A percentile compares a stretch with the other conserved stretches of the same genome.
Conservation (phyloP, 2,329 filamentous ascomycete species). For the Mollisia scopiformis region DNA sequence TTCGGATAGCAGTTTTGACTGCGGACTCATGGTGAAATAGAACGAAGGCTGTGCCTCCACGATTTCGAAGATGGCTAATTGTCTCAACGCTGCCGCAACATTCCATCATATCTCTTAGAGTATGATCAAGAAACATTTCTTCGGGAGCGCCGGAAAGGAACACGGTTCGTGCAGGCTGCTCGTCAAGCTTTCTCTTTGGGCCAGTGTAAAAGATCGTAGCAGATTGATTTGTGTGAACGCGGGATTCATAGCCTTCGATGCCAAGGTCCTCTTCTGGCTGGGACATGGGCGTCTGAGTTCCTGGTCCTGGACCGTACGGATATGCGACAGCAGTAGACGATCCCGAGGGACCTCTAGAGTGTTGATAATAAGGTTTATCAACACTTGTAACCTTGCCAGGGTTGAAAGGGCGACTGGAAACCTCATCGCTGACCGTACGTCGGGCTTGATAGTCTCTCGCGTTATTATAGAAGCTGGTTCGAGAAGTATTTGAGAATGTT, state of each 20-base stretch:
- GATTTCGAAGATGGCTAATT: slow-evolving; percentile 21
- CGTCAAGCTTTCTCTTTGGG: neutral
- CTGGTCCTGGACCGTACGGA: no score
- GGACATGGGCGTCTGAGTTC: neutral
- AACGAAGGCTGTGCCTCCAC: neutral
- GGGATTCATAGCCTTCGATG: neutral
- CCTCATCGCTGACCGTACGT: neutral
- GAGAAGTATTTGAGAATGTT: neutral
- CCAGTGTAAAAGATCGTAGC: slow-evolving; percentile 1
- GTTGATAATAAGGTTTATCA: neutral
- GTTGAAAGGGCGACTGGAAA: neutral
- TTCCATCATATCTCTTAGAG: slow-evolving; percentile 25
- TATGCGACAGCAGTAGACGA: neutral
- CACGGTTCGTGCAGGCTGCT: slow-evolving; percentile 15
- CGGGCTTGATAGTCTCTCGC: neutral
- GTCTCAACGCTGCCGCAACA: slow-evolving; percentile 26
- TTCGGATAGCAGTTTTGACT: slow-evolving; percentile 16
- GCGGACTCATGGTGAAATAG: slow-evolving; percentile 12
- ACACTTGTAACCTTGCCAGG: neutral
- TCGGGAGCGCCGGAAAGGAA: slow-evolving; percentile 16
- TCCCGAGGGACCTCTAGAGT: neutral
- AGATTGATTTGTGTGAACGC: neutral
- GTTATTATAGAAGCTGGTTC: neutral
- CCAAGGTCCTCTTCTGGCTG: neutral
- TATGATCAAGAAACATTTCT: slow-evolving; percentile 17